Evolutionary conservation across 257 asterid genomes (phyloP).

Genomic region (Solanum sparsipilum): DNA sequence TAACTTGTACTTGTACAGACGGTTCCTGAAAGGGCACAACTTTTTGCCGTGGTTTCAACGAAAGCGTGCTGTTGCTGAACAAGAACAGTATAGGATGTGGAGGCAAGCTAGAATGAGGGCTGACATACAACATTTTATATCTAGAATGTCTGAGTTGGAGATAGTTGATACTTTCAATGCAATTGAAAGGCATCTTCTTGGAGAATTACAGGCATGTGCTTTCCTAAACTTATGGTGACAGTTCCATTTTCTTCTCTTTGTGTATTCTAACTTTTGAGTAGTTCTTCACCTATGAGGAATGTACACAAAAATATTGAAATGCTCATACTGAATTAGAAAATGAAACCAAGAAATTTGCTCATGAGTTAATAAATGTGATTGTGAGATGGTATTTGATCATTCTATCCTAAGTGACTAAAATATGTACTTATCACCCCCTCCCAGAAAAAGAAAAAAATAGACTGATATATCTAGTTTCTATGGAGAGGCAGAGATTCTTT

Average conservation of each 20-base stretch:
- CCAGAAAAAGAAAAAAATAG: background rate
- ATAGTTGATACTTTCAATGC: constrained; percentile 74
- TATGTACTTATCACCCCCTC: background rate
- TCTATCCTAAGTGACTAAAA: background rate
- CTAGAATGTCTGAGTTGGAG: constrained; percentile 80
- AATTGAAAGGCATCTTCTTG: constrained; percentile 73
- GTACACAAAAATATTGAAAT: background rate
- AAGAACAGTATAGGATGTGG: constrained; percentile 82
- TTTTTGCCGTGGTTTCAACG: constrained; percentile 89
- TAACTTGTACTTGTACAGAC: constrained; percentile 34
- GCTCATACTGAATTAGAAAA: background rate
- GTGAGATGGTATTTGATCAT: background rate
- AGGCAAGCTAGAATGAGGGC: constrained; percentile 80
- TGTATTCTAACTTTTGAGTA: background rate
- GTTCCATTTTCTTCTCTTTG: background rate
- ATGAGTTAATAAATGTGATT: background rate
- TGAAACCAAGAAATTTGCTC: background rate
- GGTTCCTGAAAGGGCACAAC: constrained; percentile 82
- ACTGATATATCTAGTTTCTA: background rate
- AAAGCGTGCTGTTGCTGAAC: constrained; percentile 91
- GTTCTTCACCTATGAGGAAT: background rate
- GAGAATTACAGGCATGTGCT: constrained; percentile 68
- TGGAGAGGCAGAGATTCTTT: background rate
- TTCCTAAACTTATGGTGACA: constrained; percentile 2
- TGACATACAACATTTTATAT: constrained; percentile 46